phyloP scores from a whole-genome alignment of 495 filamentous ascomycete genomes.

The Aspergillus funiculosus region DNA sequence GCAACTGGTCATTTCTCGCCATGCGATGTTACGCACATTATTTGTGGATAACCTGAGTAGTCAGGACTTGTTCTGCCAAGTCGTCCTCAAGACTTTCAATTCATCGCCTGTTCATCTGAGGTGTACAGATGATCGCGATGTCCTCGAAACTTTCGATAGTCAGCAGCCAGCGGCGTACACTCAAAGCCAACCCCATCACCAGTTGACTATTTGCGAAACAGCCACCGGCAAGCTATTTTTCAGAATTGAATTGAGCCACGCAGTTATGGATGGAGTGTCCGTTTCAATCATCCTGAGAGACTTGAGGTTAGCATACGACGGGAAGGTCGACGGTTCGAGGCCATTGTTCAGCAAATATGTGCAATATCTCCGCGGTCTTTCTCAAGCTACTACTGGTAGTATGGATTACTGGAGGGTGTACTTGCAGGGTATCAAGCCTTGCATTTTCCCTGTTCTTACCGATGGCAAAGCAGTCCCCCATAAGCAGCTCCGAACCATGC shows the following conservation, averaged over 20 bases:
- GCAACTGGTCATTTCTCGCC: constrained; percentile 44
- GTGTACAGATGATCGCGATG: constrained; percentile 31
- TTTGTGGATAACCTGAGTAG: constrained; percentile 46
- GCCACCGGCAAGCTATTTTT: constrained; percentile 37
- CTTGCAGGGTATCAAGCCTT: constrained; percentile 44
- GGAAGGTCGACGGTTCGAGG: constrained; percentile 28
- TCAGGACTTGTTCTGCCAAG: constrained; percentile 43
- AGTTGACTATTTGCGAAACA: constrained; percentile 45
- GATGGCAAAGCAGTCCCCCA: constrained; percentile 21
- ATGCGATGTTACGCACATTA: constrained; percentile 48
- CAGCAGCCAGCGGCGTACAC: constrained; percentile 34
- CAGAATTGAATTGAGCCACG: constrained; percentile 53
- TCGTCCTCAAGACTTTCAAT: constrained; percentile 42
- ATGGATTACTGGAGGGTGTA: constrained; percentile 51
- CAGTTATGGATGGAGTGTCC: constrained; percentile 46
- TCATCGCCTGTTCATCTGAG: constrained; percentile 27
- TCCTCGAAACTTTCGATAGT: constrained; percentile 28
- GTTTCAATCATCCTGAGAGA: constrained; percentile 45
- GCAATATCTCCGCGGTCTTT: constrained; percentile 34
- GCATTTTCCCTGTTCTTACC: constrained; percentile 45
- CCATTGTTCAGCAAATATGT: constrained; percentile 54
- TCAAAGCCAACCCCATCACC: constrained; percentile 35
- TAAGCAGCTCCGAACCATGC: constrained; percentile 31
- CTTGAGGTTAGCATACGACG: constrained; percentile 44
- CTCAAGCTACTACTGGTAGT: constrained; percentile 34